These are phyloP conservation scores for Talaromyces sp. DNA, from an alignment of 2,329 filamentous ascomycete species.

Conservation along the genomic window DNA sequence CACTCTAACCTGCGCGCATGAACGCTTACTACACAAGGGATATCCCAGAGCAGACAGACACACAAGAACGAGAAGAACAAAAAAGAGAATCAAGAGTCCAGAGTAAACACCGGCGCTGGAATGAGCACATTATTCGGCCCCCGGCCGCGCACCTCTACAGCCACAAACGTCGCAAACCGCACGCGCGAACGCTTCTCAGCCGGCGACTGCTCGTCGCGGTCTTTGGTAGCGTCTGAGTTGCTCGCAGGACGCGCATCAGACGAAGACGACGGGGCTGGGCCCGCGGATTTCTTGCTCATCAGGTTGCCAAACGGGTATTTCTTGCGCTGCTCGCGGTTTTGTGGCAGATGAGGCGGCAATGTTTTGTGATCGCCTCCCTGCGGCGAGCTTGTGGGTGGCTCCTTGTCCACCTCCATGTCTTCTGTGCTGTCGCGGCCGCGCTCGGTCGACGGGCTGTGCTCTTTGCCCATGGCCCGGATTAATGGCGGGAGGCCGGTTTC, in stretches of 20 bases:
- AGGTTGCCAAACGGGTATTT: conserved; percentile 39
- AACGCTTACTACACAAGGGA: neutral
- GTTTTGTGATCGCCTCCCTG: neutral
- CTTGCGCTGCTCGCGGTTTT: conserved; percentile 28
- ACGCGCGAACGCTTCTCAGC: conserved; percentile 46
- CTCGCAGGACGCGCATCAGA: conserved; percentile 3
- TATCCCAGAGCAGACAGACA: neutral
- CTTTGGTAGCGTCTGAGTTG: conserved; percentile 4
- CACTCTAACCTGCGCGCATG: neutral
- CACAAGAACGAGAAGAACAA: neutral
- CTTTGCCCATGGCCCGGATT: conserved; percentile 30
- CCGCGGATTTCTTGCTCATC: conserved; percentile 30
- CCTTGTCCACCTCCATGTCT: conserved; percentile 10
- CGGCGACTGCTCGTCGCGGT: conserved; percentile 19
- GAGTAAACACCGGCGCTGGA: conserved; percentile 65
- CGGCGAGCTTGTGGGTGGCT: neutral
- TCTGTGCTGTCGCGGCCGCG: conserved; percentile 15
- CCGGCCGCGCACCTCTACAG: conserved; percentile 68
- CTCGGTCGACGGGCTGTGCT: conserved; percentile 10
- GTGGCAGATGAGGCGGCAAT: conserved; percentile 11
- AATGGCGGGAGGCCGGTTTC: conserved; percentile 64
- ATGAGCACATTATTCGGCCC: conserved; percentile 57
- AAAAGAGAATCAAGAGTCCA: conserved; percentile 13
- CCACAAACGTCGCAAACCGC: conserved; percentile 69
- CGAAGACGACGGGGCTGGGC: neutral